Evolutionary conservation across 139 green algal species (phyloP).

Genomic region (Chlorella sp.): DNA sequence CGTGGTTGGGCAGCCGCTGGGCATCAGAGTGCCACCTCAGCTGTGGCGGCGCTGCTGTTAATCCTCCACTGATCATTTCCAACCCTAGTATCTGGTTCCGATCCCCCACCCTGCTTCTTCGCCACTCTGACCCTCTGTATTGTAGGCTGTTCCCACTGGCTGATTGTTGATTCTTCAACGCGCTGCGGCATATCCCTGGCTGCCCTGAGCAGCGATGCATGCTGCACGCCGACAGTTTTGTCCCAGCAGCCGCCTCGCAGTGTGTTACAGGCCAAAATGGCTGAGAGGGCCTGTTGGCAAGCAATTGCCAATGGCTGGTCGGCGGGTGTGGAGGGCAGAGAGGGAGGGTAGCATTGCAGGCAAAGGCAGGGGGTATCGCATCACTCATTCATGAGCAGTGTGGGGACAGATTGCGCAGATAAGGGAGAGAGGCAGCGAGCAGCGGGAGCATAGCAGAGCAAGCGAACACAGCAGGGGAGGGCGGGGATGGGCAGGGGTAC

Average conservation of each 20-base stretch:
- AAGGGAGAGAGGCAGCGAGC: neutral
- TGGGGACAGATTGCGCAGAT: neutral
- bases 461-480: neutral
- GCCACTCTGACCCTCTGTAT: too few species aligned
- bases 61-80: neutral
- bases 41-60: neutral
- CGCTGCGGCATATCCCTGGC: too few species aligned
- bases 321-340: neutral
- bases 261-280: neutral
- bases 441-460: neutral
- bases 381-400: neutral
- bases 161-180: too few species aligned
- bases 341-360: neutral
- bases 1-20: slow-evolving; percentile 26
- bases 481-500: neutral
- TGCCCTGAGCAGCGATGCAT: too few species aligned
- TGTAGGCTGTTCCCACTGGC: too few species aligned
- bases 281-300: neutral
- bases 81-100: too few species aligned
- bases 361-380: neutral
- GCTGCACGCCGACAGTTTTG: too few species aligned
- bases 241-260: neutral
- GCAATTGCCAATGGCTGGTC: too few species aligned
- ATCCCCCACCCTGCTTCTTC: too few species aligned
- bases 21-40: neutral